phyloP scores from a whole-genome alignment of 1,284 basidiomycete genomes.

The Cutaneotrichosporon cyanovorans region DNA sequence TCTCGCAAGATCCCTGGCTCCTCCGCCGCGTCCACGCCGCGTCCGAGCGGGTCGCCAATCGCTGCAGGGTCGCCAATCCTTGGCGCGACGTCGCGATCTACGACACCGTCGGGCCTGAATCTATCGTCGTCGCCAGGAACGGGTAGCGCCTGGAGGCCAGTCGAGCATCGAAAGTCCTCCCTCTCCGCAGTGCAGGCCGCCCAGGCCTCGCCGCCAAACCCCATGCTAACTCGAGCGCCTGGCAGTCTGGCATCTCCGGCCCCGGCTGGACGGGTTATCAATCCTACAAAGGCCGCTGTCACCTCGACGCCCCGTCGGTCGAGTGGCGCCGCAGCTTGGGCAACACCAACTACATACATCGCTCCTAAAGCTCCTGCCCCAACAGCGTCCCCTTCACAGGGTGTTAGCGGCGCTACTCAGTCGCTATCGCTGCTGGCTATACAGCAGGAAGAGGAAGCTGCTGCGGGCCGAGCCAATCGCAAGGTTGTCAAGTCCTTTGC shows the following conservation, averaged over 20 bases:
- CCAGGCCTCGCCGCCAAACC: slow-evolving; percentile 11
- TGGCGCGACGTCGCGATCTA: background rate
- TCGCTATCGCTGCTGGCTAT: slow-evolving; percentile 69
- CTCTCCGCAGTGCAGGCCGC: slow-evolving; percentile 30
- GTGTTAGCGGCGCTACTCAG: slow-evolving; percentile 33
- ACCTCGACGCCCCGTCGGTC: slow-evolving; percentile 2
- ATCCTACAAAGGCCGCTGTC: background rate
- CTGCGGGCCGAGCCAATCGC: slow-evolving; percentile 42
- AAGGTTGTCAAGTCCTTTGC: slow-evolving; percentile 55
- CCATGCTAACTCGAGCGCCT: slow-evolving; percentile 9
- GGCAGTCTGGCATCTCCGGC: slow-evolving; percentile 10
- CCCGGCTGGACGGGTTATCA: slow-evolving; percentile 11
- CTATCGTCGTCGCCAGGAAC: background rate
- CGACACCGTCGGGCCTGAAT: background rate
- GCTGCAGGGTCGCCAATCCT: background rate
- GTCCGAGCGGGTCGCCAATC: background rate
- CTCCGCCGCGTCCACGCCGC: slow-evolving; percentile 1
- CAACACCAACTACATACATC: slow-evolving; percentile 19
- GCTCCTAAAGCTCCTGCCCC: slow-evolving; percentile 28
- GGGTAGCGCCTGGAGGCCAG: slow-evolving; percentile 23
- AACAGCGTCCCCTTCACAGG: background rate
- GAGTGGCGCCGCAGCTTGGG: slow-evolving; percentile 7
- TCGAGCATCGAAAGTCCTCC: slow-evolving; percentile 25
- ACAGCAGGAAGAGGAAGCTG: slow-evolving; percentile 65
- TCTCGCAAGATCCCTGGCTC: slow-evolving; percentile 16